A percentile compares a stretch with the other conserved stretches of the same genome.
phyloP scores from a whole-genome alignment of 2,329 filamentous ascomycete species.

The Aspergillus sp. region DNA sequence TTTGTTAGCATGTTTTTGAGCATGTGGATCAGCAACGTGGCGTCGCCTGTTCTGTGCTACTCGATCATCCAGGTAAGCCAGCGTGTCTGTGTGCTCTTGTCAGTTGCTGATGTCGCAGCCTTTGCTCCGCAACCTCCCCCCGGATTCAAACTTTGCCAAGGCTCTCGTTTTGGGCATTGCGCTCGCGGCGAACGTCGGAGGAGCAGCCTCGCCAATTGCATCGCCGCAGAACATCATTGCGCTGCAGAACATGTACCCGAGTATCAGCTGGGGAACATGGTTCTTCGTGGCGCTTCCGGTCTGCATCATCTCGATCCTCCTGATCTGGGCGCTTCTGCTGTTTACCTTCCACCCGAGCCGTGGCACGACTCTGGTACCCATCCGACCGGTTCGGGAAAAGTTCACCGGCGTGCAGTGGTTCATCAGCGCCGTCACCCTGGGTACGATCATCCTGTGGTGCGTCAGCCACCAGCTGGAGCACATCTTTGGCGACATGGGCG shows the following conservation, averaged over 20 bases:
- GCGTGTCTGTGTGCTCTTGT: background rate
- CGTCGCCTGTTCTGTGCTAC: constrained; percentile 93
- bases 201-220: constrained; percentile 93
- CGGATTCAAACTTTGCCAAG: constrained; percentile 90
- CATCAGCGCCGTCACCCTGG: constrained; percentile 76
- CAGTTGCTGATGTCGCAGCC: constrained; percentile 54
- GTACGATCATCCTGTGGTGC: constrained; percentile 90
- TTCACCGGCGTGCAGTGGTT: constrained; percentile 93
- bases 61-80: constrained; percentile 81
- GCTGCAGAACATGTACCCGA: constrained; percentile 88
- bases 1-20: constrained; percentile 95
- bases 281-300: constrained; percentile 95
- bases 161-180: constrained; percentile 94
- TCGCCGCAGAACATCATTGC: constrained; percentile 98
- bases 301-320: constrained; percentile 78
- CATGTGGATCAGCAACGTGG: constrained; percentile 99
- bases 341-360: constrained; percentile 79
- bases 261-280: constrained; percentile 92
- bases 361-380: constrained; percentile 85
- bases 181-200: constrained; percentile 90
- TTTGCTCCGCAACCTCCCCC: constrained; percentile 86
- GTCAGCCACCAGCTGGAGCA: constrained; percentile 82
- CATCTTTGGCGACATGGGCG: constrained; percentile 95
- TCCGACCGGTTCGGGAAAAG: constrained; percentile 81
- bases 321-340: constrained; percentile 87